phyloP scores from a whole-genome alignment of 2,329 filamentous ascomycete genomes.

The Bipolaris cookei region DNA sequence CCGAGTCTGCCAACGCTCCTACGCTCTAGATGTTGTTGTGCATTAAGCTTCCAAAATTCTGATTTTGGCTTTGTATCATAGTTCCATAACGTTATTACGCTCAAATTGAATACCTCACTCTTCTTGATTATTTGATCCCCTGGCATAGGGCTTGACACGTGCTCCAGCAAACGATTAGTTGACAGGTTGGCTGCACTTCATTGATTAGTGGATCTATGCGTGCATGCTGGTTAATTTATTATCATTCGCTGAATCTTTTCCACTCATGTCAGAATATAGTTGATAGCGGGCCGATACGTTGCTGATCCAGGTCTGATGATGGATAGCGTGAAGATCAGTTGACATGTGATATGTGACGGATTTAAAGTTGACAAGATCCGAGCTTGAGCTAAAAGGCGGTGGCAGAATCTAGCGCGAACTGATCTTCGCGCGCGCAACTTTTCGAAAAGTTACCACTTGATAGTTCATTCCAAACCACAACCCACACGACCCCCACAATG shows the following conservation, averaged over 20 bases:
- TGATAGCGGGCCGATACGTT: too few species aligned
- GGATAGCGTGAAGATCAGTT: not conserved
- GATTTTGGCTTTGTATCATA: not conserved
- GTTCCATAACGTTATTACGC: not conserved
- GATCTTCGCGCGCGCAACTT: conserved; percentile 12
- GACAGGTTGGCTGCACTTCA: not conserved
- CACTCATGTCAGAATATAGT: too few species aligned
- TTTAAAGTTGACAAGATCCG: not conserved
- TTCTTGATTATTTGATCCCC: not conserved
- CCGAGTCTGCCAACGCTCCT: not conserved
- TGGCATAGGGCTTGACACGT: not conserved
- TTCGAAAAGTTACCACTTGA: conserved; percentile 18
- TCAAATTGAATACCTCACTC: not conserved
- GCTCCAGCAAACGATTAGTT: not conserved
- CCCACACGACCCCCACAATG: conserved; percentile 59
- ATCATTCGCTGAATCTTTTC: too few species aligned
- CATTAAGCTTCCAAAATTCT: not conserved
- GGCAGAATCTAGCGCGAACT: conserved; percentile 14
- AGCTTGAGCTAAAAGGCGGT: conserved; percentile 7
- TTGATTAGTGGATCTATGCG: not conserved
- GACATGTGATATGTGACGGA: not conserved
- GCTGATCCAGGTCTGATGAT: not conserved
- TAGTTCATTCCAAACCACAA: not conserved
- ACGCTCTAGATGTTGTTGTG: not conserved
- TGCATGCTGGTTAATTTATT: too few species aligned